phyloP scores from a whole-genome alignment of 2,329 filamentous ascomycete genomes.

The Calonectria montana region DNA sequence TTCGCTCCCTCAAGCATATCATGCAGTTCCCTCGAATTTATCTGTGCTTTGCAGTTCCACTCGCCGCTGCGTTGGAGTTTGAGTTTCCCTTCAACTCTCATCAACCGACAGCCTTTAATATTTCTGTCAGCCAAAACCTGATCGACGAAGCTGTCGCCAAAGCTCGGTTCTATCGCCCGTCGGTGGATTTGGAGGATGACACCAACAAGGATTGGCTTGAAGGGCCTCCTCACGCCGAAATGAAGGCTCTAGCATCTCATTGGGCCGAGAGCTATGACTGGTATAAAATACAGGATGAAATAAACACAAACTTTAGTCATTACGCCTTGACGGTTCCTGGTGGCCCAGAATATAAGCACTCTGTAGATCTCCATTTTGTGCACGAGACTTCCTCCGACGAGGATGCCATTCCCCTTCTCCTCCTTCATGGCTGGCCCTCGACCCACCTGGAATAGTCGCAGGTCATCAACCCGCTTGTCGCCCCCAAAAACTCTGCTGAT shows the following conservation, averaged over 20 bases:
- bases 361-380: neutral
- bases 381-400: neutral
- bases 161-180: neutral
- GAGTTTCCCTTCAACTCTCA: neutral
- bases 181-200: neutral
- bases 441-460: neutral
- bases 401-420: neutral
- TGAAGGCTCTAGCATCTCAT: neutral
- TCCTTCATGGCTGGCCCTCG: neutral
- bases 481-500: neutral
- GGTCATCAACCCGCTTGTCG: neutral
- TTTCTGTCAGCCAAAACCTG: neutral
- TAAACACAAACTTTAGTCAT: neutral
- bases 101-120: neutral
- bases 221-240: neutral
- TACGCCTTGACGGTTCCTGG: neutral
- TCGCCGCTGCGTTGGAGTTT: neutral
- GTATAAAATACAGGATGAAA: neutral
- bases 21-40: neutral
- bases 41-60: neutral
- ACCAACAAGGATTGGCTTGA: neutral
- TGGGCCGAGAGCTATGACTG: conserved; percentile 2
- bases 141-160: neutral
- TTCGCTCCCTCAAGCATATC: neutral
- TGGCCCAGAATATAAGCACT: neutral